These are phyloP conservation scores for Cryptomeria japonica DNA, from an alignment of 75 land plant species.

Conservation along the genomic window DNA sequence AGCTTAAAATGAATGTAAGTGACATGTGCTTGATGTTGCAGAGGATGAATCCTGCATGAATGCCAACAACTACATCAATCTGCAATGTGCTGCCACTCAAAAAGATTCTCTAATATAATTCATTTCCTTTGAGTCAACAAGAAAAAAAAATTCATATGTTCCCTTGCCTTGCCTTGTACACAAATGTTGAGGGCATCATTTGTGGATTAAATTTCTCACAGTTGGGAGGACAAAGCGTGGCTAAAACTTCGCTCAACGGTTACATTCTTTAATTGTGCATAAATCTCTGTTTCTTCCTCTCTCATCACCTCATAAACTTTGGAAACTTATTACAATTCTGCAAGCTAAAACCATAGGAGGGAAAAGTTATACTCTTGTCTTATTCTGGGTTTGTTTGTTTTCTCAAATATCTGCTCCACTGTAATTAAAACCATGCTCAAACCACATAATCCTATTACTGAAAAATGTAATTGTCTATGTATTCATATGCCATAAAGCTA, in stretches of 20 bases:
- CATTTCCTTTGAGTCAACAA: not conserved
- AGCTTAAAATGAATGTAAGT: not conserved
- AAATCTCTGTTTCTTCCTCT: not conserved
- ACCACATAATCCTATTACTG: too few species aligned
- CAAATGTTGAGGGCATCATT: not conserved
- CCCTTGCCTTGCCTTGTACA: not conserved
- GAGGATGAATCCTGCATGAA: constrained; percentile 4
- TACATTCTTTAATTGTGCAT: not conserved
- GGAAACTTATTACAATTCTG: not conserved
- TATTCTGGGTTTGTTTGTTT: too few species aligned
- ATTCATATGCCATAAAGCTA: too few species aligned
- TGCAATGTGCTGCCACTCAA: constrained; percentile 5
- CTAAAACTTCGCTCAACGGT: constrained; percentile 2
- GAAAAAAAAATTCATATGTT: not conserved
- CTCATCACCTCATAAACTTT: not conserved
- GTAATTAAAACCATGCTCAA: too few species aligned
- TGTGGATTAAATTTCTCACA: not conserved
- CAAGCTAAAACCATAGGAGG: too few species aligned
- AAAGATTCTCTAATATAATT: constrained; percentile 2
- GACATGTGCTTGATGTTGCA: constrained; percentile 9
- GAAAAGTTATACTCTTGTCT: too few species aligned
- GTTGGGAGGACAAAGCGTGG: not conserved
- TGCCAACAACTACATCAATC: constrained; percentile 3
- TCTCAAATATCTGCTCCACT: too few species aligned
- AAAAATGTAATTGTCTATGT: too few species aligned